Base-by-base conservation (phyloP, 768 basidiomycete genomes). In the Phlebiopsis flavidoalba region DNA sequence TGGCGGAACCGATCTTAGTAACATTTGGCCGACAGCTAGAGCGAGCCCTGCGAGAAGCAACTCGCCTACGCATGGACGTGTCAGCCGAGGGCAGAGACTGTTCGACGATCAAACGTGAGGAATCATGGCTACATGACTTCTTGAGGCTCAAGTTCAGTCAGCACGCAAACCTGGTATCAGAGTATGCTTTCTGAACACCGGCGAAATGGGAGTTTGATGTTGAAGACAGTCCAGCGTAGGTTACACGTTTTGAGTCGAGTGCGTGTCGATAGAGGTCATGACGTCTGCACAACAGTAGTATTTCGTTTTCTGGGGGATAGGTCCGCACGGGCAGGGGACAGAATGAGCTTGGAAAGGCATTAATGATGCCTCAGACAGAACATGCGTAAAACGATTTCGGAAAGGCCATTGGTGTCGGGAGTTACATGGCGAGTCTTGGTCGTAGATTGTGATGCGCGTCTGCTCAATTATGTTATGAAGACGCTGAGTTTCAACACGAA, bases 251-350 rank as follows among this genome's bases (percentile, higher is more conserved):
- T 40, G n/a, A n/a, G 10, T 36, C 21, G 3, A 22, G n/a, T 5
- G 8, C 22, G 19, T 40, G 24, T 24, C 47, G 14, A n/a, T n/a
- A n/a, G n/a, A n/a, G n/a, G n/a, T n/a, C n/a, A 17, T 47, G 19
- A 11, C 22, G 26, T 50, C n/a, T 19, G 19, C 21, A 12, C 46
- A 31, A 49, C 50, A 63, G 46, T n/a, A 43, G 64, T 89, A 91
- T 70, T 77, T 86, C 36, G n/a, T n/a, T n/a, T 89, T 89, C 72
- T 91, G 89, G 88, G 89, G 89, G 19, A 72, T 85, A 63, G 89
- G 89, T 5, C 74, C 80, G 46, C 85, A 91, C 69, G 74, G 79
- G 24, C 73, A 77, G 65, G n/a, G 89, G 89, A 24, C 80, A 83
- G 37, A 91, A 91, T 63, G 87, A 91, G 70, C 80, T 91, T 36